These are phyloP conservation scores for Yamadazyma atlantica DNA, from an alignment of 1,139 yeast species.

Conservation along the genomic window DNA sequence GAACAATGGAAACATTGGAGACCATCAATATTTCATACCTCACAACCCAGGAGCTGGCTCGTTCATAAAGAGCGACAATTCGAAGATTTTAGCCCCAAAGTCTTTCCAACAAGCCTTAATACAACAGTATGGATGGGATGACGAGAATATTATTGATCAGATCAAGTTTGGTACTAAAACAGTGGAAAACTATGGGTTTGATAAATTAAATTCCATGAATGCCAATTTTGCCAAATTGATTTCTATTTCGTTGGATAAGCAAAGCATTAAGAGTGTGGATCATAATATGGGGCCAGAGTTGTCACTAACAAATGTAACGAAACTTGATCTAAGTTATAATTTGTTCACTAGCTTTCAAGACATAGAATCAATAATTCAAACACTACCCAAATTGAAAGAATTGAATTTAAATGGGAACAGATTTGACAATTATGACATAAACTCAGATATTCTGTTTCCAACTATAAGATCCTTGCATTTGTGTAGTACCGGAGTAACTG, in stretches of 20 bases:
- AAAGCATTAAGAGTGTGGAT: neutral
- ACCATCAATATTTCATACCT: slow-evolving; percentile 55
- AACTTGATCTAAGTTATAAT: slow-evolving; percentile 65
- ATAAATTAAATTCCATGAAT: slow-evolving; percentile 48
- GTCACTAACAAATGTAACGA: slow-evolving; percentile 22
- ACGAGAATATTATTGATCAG: slow-evolving; percentile 6
- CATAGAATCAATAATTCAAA: slow-evolving; percentile 35
- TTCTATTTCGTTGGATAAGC: slow-evolving; percentile 49
- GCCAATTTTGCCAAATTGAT: slow-evolving; percentile 44
- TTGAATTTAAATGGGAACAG: slow-evolving; percentile 67
- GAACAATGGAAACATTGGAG: slow-evolving; percentile 72
- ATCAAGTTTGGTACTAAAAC: slow-evolving; percentile 53
- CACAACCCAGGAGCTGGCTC: slow-evolving; percentile 50
- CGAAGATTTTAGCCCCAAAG: slow-evolving; percentile 24
- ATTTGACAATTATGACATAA: neutral
- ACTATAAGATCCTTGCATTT: slow-evolving; percentile 20
- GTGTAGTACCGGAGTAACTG: slow-evolving; percentile 32
- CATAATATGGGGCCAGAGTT: slow-evolving; percentile 13
- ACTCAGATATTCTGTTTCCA: slow-evolving; percentile 31
- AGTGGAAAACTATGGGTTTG: slow-evolving; percentile 67
- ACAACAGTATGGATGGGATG: slow-evolving; percentile 43
- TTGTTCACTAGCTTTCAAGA: slow-evolving; percentile 44
- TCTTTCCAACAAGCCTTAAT: slow-evolving; percentile 51
- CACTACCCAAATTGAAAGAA: slow-evolving; percentile 35
- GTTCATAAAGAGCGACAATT: slow-evolving; percentile 52